Evolutionary conservation across 2,329 filamentous ascomycete species (phyloP), one percentile per base, ranked within the genome.

Genomic region (Cladophialophora chaetospira): DNA sequence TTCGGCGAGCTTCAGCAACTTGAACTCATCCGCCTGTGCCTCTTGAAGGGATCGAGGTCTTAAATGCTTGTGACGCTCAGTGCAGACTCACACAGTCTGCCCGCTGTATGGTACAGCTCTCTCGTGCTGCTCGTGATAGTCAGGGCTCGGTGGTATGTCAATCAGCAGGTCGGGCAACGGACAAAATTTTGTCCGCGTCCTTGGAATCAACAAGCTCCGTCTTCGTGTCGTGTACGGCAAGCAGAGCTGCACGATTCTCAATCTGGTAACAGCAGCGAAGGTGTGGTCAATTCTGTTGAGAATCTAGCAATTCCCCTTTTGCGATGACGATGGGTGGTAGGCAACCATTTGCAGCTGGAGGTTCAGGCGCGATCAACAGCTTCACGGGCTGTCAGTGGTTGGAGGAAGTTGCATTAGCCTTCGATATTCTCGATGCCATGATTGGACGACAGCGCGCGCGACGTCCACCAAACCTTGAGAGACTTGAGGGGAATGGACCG

Each of bases 151-250:
- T n/a, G n/a, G n/a, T 33, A 25, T 23, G 17, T 21, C 38, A 19
- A 48, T 19, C n/a, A 36, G 15, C 33, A 31, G 23, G 28, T 48
- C 40, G 40, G 44, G 17, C 35, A 43, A 53, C 49, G 55, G 44
- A 40, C 48, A 26, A 53, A 57, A 42, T 35, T 40, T 49, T 17
- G 35, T 53, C 55, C 55, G 48, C 28, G 17, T 25, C 31, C 11
- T 11, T 8, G 31, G 46, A n/a, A 15, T 15, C n/a, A n/a, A 35
- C 46, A 8, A 21, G 28, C 29, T 11, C 13, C 13, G 21, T 21
- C 5, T 23, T 17, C 17, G 17, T n/a, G n/a, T n/a, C n/a, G n/a
- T n/a, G n/a, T n/a, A n/a, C 3, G 36, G 17, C 13, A 8, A 40
- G 4, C 35, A 19, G 13, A 21, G 8, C 5, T 10, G 35, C 15